Evolutionary conservation across 2,329 filamentous ascomycete species (phyloP).

Genomic region (Didymella lethalis): DNA sequence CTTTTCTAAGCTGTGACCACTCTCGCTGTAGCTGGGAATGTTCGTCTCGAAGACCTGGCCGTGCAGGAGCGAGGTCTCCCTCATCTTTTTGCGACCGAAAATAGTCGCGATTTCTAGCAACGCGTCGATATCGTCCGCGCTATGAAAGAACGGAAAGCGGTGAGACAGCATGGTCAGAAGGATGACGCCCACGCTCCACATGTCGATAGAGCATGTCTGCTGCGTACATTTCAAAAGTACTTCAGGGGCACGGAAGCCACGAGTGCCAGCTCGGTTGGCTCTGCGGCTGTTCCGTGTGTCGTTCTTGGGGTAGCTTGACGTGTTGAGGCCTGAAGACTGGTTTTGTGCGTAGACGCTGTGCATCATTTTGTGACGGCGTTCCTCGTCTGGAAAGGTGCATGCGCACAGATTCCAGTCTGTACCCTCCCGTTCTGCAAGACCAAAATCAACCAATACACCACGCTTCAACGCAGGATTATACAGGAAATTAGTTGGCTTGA

Average conservation of each 20-base stretch:
- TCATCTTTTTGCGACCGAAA: slow-evolving; percentile 87
- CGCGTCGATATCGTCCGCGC: slow-evolving; percentile 95
- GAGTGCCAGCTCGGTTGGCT: slow-evolving; percentile 92
- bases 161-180: slow-evolving; percentile 91
- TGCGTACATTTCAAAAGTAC: slow-evolving; percentile 97
- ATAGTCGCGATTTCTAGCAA: slow-evolving; percentile 98
- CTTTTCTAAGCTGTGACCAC: slow-evolving; percentile 88
- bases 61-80: slow-evolving; percentile 79
- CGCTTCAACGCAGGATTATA: slow-evolving; percentile 82
- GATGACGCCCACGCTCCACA: slow-evolving; percentile 98
- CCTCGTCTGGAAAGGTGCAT: slow-evolving; percentile 72
- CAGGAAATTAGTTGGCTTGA: slow-evolving; percentile 97
- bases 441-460: slow-evolving; percentile 97
- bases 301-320: slow-evolving; percentile 81
- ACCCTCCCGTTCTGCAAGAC: slow-evolving; percentile 80
- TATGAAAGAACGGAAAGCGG: slow-evolving; percentile 98
- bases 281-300: slow-evolving; percentile 87
- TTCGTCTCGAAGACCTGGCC: slow-evolving; percentile 92
- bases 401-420: slow-evolving; percentile 80
- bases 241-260: slow-evolving; percentile 95
- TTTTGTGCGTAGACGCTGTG: slow-evolving; percentile 68
- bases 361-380: slow-evolving; percentile 66
- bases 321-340: slow-evolving; percentile 48
- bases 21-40: slow-evolving; percentile 86
- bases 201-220: slow-evolving; percentile 89